Conservation (phyloP, 2,329 filamentous ascomycete species). For the Penicillium crustosum region DNA sequence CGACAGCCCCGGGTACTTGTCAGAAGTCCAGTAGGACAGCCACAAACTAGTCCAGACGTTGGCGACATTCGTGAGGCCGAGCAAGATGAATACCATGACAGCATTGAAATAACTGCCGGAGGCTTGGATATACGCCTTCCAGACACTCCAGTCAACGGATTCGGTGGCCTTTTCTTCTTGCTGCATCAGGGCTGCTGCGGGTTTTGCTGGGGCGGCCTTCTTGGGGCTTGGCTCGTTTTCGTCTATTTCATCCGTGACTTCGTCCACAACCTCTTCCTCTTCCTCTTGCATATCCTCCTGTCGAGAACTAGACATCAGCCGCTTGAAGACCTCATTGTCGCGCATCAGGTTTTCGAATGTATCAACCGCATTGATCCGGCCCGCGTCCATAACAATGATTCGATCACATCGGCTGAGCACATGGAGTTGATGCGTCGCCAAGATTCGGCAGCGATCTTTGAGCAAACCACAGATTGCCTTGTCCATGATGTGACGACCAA, state of each 20-base stretch:
- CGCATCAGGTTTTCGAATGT: conserved; percentile 87
- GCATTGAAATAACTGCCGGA: conserved; percentile 66
- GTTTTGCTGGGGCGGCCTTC: conserved; percentile 11
- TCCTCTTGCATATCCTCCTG: conserved; percentile 52
- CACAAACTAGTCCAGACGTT: conserved; percentile 88
- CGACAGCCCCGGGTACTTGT: conserved; percentile 65
- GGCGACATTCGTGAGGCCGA: conserved; percentile 73
- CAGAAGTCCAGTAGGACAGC: conserved; percentile 90
- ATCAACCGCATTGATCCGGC: conserved; percentile 78
- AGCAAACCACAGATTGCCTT: conserved; percentile 88
- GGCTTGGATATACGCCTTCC: conserved; percentile 72
- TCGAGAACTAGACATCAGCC: conserved; percentile 76
- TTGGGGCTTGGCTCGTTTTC: conserved; percentile 23
- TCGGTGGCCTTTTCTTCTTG: conserved; percentile 62
- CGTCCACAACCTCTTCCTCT: conserved; percentile 52
- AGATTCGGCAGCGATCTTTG: conserved; percentile 82
- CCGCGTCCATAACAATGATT: conserved; percentile 89
- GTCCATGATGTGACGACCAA: conserved; percentile 77
- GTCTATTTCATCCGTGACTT: conserved; percentile 46
- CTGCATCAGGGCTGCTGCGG: conserved; percentile 44
- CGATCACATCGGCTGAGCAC: conserved; percentile 87
- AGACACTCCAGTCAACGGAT: conserved; percentile 78
- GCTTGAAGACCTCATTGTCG: conserved; percentile 72
- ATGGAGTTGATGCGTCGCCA: conserved; percentile 94
- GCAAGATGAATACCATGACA: conserved; percentile 61